Evolutionary conservation across 495 filamentous ascomycete species (phyloP).

Genomic region (Xylaria nigripes): DNA sequence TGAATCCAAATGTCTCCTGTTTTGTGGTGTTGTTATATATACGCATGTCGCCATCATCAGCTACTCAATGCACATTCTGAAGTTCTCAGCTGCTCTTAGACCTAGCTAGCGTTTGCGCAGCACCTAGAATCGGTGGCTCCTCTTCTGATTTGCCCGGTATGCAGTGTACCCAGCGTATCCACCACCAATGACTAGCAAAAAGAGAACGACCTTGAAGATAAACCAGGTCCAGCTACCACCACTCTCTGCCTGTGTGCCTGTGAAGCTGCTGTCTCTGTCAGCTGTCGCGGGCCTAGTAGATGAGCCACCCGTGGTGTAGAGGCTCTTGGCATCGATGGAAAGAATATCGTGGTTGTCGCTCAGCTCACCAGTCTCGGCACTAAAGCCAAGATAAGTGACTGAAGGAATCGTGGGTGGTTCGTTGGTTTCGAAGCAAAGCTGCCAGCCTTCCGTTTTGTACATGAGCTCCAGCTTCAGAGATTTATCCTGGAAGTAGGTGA

Average conservation of each 20-base stretch:
- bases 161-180: conserved; percentile 78
- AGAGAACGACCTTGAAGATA: conserved; percentile 73
- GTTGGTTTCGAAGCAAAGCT: conserved; percentile 73
- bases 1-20: background rate
- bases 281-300: conserved; percentile 32
- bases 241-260: conserved; percentile 27
- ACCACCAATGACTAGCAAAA: conserved; percentile 59
- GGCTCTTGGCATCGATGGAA: conserved; percentile 75
- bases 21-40: conserved; percentile 6
- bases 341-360: conserved; percentile 98
- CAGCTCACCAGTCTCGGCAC: conserved; percentile 91
- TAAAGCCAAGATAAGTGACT: conserved; percentile 91
- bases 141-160: conserved; percentile 61
- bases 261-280: conserved; percentile 30
- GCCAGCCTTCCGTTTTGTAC: conserved; percentile 90
- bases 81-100: background rate
- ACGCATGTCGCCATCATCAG: conserved; percentile 4
- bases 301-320: conserved; percentile 57
- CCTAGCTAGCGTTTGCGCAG: background rate
- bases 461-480: conserved; percentile 83
- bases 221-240: conserved; percentile 86
- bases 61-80: conserved; percentile 1
- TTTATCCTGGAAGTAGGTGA: conserved; percentile 97
- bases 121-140: conserved; percentile 69
- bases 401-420: conserved; percentile 72